A percentile compares a stretch with the other conserved stretches of the same genome.
Conservation (phyloP, 371 early-diverging fungal species). For the Gilbertella persicaria region DNA sequence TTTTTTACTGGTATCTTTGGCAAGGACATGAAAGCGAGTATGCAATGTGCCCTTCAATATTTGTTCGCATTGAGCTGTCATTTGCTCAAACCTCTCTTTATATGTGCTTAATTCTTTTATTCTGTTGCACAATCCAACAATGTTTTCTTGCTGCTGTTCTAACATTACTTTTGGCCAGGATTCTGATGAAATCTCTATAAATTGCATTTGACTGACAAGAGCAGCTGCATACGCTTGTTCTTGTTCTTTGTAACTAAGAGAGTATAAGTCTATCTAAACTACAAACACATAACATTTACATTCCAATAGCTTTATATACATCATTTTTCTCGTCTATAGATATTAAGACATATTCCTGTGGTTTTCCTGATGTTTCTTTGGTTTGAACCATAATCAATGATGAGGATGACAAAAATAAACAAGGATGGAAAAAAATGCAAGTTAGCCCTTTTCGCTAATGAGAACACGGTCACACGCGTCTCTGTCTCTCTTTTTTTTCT, state of each 20-base stretch:
- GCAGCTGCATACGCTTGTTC: conserved; percentile 25
- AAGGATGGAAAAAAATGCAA: no score
- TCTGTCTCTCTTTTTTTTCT: no score
- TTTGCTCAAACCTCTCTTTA: conserved; percentile 15
- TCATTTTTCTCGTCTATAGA: neutral
- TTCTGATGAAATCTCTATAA: conserved; percentile 16
- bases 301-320: conserved; percentile 12
- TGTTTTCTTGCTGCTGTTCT: conserved; percentile 3
- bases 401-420: no score
- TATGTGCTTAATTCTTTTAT: conserved; percentile 16
- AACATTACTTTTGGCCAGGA: conserved; percentile 10
- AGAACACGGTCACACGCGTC: no score
- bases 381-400: no score
- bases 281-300: conserved; percentile 2
- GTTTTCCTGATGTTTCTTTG: no score
- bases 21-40: neutral
- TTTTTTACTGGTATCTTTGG: neutral
- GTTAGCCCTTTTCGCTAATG: no score
- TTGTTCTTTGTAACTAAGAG: conserved; percentile 19
- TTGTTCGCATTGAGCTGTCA: conserved; percentile 6
- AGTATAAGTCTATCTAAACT: neutral
- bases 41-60: conserved; percentile 2
- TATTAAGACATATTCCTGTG: no score
- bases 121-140: conserved; percentile 13
- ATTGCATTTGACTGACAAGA: conserved; percentile 17